These are phyloP conservation scores for Cyclotella kingstonii DNA, from an alignment of 108 stramenopile genomes.

Conservation along the genomic window DNA sequence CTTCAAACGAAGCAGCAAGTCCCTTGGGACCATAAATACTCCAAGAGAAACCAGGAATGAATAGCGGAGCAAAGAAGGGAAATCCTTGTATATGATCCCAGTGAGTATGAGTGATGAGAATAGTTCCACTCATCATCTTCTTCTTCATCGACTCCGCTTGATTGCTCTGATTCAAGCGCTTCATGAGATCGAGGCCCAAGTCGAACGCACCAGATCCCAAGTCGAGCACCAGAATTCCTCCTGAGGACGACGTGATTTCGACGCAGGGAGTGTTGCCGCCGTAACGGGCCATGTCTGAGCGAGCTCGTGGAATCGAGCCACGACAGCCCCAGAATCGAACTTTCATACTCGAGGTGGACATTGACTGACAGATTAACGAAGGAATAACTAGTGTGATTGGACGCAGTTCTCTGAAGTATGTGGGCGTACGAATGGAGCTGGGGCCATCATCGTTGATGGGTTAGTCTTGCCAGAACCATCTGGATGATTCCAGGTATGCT, in stretches of 20 bases:
- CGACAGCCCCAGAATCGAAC: slow-evolving; percentile 23
- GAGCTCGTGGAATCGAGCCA: slow-evolving; percentile 21
- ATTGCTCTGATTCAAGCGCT: slow-evolving; percentile 4
- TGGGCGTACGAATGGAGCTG: too few relatives aligned
- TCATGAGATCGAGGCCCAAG: slow-evolving; percentile 16
- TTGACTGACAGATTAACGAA: background rate
- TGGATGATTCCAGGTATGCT: too few relatives aligned
- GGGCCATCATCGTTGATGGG: too few relatives aligned
- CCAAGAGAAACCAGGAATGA: slow-evolving; percentile 24
- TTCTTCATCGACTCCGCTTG: background rate
- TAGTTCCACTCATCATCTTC: slow-evolving; percentile 11
- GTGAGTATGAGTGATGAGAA: slow-evolving; percentile 32
- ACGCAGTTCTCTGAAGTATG: too few relatives aligned
- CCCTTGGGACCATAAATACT: slow-evolving; percentile 30
- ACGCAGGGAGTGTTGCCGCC: slow-evolving; percentile 35
- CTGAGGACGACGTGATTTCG: slow-evolving; percentile 23
- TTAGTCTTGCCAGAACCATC: too few relatives aligned
- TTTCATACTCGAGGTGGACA: slow-evolving; percentile 6
- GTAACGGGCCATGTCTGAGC: slow-evolving; percentile 24
- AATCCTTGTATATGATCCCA: slow-evolving; percentile 39
- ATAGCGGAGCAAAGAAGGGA: slow-evolving; percentile 29
- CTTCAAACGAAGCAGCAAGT: slow-evolving; percentile 19
- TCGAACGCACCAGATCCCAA: slow-evolving; percentile 24
- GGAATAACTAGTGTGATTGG: background rate
- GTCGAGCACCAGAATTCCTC: slow-evolving; percentile 16